These are phyloP conservation scores for Metschnikowia kunwiensis DNA, from an alignment of 805 yeast species.

Conservation along the genomic window DNA sequence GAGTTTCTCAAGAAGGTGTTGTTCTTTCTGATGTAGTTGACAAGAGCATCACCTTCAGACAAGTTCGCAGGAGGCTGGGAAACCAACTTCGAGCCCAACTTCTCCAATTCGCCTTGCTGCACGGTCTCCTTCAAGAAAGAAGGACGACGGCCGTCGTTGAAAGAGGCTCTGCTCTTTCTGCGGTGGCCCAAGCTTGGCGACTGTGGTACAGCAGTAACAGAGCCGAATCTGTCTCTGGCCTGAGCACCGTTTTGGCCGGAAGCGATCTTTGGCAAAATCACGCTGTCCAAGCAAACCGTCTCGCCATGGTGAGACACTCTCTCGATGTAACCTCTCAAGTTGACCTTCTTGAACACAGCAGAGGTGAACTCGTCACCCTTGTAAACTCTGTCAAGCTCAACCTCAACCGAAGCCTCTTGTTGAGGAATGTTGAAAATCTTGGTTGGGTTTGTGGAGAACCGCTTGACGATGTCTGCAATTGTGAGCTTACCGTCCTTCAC, in stretches of 20 bases:
- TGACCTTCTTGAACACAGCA: constrained; percentile 46
- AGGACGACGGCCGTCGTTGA: constrained; percentile 33
- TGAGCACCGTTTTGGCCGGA: constrained; percentile 55
- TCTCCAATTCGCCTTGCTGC: constrained; percentile 46
- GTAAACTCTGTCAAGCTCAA: constrained; percentile 71
- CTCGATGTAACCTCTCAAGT: constrained; percentile 78
- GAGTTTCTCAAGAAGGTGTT: constrained; percentile 90
- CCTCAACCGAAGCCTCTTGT: constrained; percentile 74
- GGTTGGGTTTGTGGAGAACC: constrained; percentile 79
- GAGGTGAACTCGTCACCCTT: constrained; percentile 19
- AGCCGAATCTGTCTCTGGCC: constrained; percentile 44
- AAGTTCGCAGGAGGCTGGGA: constrained; percentile 71
- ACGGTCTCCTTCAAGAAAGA: constrained; percentile 32
- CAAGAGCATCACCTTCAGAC: constrained; percentile 75
- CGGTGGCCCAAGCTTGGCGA: constrained; percentile 28
- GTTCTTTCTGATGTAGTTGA: constrained; percentile 70
- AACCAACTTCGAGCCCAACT: constrained; percentile 64
- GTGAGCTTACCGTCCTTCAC: constrained; percentile 71
- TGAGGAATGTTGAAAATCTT: constrained; percentile 79
- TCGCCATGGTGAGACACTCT: constrained; percentile 77
- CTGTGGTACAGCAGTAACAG: constrained; percentile 44
- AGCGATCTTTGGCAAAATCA: constrained; percentile 51
- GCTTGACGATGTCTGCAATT: constrained; percentile 63
- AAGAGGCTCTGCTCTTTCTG: constrained; percentile 36
- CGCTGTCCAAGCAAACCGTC: constrained; percentile 84